Conservation (phyloP, 768 basidiomycete species). For the Cubamyces sp. region DNA sequence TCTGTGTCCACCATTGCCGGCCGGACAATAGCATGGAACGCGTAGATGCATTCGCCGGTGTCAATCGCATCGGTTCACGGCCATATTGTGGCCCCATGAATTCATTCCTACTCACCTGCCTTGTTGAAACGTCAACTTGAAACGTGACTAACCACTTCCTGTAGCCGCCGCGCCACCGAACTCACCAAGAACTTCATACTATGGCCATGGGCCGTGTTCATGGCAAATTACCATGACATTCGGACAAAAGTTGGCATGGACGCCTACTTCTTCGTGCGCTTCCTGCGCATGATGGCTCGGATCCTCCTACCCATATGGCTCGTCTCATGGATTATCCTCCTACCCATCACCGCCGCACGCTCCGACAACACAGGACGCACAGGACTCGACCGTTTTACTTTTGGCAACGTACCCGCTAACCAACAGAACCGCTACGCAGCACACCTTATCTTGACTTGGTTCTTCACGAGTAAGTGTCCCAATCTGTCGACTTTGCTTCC, state of each 20-base stretch:
- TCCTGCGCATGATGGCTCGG: constrained; percentile 80
- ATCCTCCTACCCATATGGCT: constrained; percentile 91
- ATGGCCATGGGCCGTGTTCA: constrained; percentile 72
- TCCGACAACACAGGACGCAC: constrained; percentile 49
- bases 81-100: too few relatives aligned
- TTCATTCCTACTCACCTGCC: too few relatives aligned
- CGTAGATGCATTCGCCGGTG: too few relatives aligned
- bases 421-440: constrained; percentile 69
- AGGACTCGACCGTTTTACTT: constrained; percentile 74
- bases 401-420: constrained; percentile 69
- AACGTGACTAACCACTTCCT: neutral
- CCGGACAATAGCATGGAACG: too few relatives aligned
- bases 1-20: too few relatives aligned
- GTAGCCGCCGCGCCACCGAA: constrained; percentile 54
- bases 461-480: constrained; percentile 70
- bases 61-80: too few relatives aligned
- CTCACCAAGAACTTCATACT: constrained; percentile 53
- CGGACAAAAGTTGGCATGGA: constrained; percentile 80
- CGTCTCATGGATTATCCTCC: constrained; percentile 81
- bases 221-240: constrained; percentile 63
- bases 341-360: constrained; percentile 71
- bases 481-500: neutral
- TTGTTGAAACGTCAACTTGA: too few relatives aligned
- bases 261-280: constrained; percentile 93
- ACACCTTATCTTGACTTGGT: constrained; percentile 74